Conservation (phyloP, 2,329 filamentous ascomycete species). For the Penicillium thymicola region DNA sequence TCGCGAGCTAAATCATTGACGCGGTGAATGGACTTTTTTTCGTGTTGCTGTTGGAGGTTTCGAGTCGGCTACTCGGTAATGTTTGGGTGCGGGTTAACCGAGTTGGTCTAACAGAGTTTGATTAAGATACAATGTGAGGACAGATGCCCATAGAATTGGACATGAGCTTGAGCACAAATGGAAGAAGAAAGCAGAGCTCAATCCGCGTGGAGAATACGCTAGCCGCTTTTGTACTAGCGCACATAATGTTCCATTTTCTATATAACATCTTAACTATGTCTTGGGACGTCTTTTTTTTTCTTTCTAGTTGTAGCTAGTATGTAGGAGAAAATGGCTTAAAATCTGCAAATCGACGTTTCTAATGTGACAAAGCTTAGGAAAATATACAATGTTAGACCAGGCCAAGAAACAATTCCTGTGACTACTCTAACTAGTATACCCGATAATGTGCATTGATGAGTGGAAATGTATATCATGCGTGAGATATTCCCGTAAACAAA, state of each 20-base stretch:
- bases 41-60: not conserved
- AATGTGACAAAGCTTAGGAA: no score
- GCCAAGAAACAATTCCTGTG: no score
- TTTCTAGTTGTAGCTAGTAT: no score
- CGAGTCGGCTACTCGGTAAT: not conserved
- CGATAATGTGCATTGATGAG: no score
- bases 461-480: no score
- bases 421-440: no score
- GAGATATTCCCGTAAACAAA: not conserved
- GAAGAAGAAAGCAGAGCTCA: conserved; percentile 7
- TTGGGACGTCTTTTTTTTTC: no score
- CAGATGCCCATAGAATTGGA: conserved; percentile 1
- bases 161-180: not conserved
- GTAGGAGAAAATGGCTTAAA: no score
- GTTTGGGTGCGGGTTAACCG: not conserved
- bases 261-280: no score
- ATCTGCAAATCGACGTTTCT: no score
- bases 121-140: not conserved
- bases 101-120: not conserved
- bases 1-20: conserved; percentile 15
- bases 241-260: not conserved
- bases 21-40: conserved; percentile 5
- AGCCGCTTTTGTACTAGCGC: not conserved
- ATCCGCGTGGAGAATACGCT: conserved; percentile 7
- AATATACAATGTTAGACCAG: no score